Base-by-base conservation (phyloP, 208 protist species). In the Trichomonas vaginalis region DNA sequence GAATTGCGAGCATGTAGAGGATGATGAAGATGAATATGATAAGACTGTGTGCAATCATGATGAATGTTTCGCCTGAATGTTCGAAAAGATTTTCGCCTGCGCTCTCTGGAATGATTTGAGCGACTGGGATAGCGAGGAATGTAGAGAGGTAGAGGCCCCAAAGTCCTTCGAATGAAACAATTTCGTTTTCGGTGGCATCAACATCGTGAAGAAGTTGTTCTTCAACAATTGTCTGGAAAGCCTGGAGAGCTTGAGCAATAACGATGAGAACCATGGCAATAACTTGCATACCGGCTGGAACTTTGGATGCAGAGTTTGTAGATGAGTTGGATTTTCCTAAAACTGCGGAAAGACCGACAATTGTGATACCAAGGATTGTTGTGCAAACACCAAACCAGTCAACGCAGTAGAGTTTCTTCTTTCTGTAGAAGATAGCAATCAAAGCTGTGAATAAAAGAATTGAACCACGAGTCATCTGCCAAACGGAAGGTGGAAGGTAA, bases 151-250 rank as follows among this genome's bases (percentile, higher is more conserved):
- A 90, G 23, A 90, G 82, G 23, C 82, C 82, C 82, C 82, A 90
- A 21, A 90, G 35, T 0, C 82, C 82, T n/a, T 90, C 82, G 23
- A 45, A 90, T 90, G 82, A 90, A 17, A 90, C 82, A 21, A 90
- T 48, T 90, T 90, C 82, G 23, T 37, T 90, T n/a, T 90, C 82
- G 0, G 82, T 90, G 4, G 82, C 82, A 32, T 90, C 82, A 48
- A 90, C 82, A n/a, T 90, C 82, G 82, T 90, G 82, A 46, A 90
- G 82, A 21, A 90, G 42, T n/a, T 90, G n/a, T 48, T 90, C 82
- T 90, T 90, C 82, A 21, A 90, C 82, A n/a, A 90, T 48, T 21
- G 82, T 90, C 23, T 90, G 82, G 42, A 90, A 90, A 10, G 82
- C 82, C 23, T 90, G 82, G 32, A 90, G 82, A 23, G 23, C 82